Base-by-base conservation (phyloP, 257 asterid genomes). In the Solanum pinnatisectum region DNA sequence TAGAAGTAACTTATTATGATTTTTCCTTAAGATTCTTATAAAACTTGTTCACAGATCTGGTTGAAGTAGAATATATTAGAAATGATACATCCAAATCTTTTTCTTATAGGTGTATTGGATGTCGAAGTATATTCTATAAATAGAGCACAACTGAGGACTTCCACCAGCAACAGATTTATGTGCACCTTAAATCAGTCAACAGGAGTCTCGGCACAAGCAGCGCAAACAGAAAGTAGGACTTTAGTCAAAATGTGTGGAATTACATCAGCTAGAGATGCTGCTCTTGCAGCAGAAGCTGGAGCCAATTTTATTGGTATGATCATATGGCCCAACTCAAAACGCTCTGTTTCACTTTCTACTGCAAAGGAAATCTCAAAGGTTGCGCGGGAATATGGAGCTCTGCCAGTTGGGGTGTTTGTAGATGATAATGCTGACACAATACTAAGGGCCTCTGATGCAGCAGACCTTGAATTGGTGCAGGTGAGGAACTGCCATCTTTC, bases 181-280 rank as follows among this genome's bases (percentile, higher is more conserved):
- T 83, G 95, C 83, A 65, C 73, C 40, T 70, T 88, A 22, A 88
- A 90, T 87, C 93, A 89, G 84, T 68, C 91, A 20, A 63, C 88
- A 42, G 85, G 90, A 87, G 89, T 68, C 78, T 81, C 94, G 63
- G 84, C 87, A 89, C 88, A 73, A 63, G 77, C 84, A 65, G 93
- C 87, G 37, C 84, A 56, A 32, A 89, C 88, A 88, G 90, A 90
- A 56, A 90, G 52, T 84, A 89, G 88, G 88, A 95, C 98, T 79
- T 71, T 94, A 65, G 98, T 97, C 89, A 97, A 97, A 90, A 94
- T 97, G 99, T 97, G 98, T 77, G 98, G 99, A 81, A 92, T 96
- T 89, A 95, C 98, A 27, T 95, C 98, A 74, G 91, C 97, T 56
- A 92, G 90, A 92, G 98, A 94, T 93, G 99, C 98, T 88, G 98